Conservation (phyloP, 768 basidiomycete genomes). For the Tubosaeta brunneosetosa region DNA sequence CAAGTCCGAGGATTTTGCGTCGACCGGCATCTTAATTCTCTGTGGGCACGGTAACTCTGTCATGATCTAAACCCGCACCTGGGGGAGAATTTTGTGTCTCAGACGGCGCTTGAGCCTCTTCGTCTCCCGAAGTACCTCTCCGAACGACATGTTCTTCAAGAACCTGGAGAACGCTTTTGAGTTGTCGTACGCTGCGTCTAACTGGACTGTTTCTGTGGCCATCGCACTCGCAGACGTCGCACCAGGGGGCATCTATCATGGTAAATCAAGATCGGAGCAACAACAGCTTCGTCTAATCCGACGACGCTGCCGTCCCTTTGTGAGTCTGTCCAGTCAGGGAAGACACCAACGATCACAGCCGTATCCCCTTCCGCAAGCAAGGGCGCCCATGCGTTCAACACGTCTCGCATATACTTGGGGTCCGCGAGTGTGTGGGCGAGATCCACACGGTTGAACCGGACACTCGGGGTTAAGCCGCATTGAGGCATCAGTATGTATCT, state of each 20-base stretch:
- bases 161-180: conserved; percentile 34
- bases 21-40: conserved; percentile 24
- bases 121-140: conserved; percentile 14
- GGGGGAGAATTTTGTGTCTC: conserved; percentile 35
- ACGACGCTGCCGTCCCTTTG: conserved; percentile 9
- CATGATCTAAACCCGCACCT: conserved; percentile 24
- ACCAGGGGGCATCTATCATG: conserved; percentile 13
- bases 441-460: conserved; percentile 41
- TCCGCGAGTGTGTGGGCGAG: conserved; percentile 39
- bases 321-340: conserved; percentile 37
- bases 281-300: conserved; percentile 9
- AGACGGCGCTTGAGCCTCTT: conserved; percentile 21
- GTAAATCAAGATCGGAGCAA: conserved; percentile 11
- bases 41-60: neutral
- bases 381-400: conserved; percentile 34
- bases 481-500: too few relatives aligned
- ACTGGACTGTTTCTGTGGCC: neutral
- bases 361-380: conserved; percentile 27
- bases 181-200: conserved; percentile 36
- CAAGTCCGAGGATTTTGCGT: conserved; percentile 28
- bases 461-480: conserved; percentile 24
- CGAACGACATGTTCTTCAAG: conserved; percentile 24
- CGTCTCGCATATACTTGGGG: conserved; percentile 25
- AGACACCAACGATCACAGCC: conserved; percentile 38
- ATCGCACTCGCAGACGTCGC: conserved; percentile 5